Evolutionary conservation across 805 yeast species (phyloP).

Genomic region (Ogataea pignaliae): DNA sequence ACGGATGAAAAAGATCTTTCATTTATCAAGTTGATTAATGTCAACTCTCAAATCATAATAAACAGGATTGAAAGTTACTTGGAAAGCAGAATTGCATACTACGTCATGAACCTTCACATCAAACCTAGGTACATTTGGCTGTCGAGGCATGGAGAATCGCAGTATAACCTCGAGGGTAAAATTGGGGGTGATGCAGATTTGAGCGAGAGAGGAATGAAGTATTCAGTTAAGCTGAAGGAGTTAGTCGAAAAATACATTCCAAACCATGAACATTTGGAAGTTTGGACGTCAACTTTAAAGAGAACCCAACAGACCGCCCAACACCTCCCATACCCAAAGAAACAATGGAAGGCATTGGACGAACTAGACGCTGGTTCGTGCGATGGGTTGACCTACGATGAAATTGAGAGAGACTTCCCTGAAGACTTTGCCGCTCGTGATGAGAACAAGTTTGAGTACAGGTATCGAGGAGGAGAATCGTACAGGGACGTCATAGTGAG

Average conservation of each 20-base stretch:
- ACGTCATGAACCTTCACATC: constrained; percentile 91
- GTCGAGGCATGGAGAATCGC: constrained; percentile 93
- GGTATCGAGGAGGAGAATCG: constrained; percentile 96
- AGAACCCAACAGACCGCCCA: constrained; percentile 93
- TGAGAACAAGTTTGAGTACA: constrained; percentile 90
- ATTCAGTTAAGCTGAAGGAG: constrained; percentile 77
- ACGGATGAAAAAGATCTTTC: constrained; percentile 60
- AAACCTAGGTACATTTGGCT: constrained; percentile 91
- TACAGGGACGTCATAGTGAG: constrained; percentile 93
- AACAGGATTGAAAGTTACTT: constrained; percentile 84
- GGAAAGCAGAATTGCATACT: constrained; percentile 90
- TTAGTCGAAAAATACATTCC: constrained; percentile 62
- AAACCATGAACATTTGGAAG: constrained; percentile 66
- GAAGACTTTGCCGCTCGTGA: constrained; percentile 96
- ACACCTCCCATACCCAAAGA: constrained; percentile 70
- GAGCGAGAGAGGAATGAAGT: constrained; percentile 77
- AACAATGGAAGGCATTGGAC: constrained; percentile 95
- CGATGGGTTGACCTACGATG: constrained; percentile 95
- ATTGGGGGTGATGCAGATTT: constrained; percentile 93
- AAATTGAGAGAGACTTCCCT: constrained; percentile 78
- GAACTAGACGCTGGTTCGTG: constrained; percentile 97
- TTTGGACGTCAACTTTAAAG: constrained; percentile 91
- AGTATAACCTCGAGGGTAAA: constrained; percentile 87
- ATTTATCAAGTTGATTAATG: constrained; percentile 82
- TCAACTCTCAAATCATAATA: constrained; percentile 81